Evolutionary conservation across 805 yeast species (phyloP).

Genomic region (Starmerella potacharoeniae): DNA sequence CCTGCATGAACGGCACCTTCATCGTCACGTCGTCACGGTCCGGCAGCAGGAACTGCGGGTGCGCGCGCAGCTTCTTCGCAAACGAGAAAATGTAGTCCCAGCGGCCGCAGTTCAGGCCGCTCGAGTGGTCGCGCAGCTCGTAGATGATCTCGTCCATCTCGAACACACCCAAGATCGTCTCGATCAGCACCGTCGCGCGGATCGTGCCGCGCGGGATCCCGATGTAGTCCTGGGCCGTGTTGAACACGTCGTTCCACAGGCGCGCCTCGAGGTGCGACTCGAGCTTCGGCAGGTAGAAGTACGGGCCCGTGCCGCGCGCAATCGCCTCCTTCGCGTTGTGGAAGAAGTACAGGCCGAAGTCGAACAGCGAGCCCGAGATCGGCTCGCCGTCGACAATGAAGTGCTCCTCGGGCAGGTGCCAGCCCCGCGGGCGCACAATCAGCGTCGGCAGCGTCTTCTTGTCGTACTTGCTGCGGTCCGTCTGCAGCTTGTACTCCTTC

Average conservation of each 20-base stretch:
- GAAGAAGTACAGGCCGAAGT: constrained; percentile 59
- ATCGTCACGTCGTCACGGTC: constrained; percentile 61
- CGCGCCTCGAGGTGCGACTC: constrained; percentile 67
- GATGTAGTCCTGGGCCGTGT: constrained; percentile 51
- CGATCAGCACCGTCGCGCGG: constrained; percentile 60
- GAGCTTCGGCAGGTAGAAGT: constrained; percentile 66
- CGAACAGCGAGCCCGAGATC: constrained; percentile 53
- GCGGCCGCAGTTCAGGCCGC: constrained; percentile 66
- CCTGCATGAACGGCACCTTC: constrained; percentile 58
- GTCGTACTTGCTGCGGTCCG: constrained; percentile 31
- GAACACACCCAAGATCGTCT: constrained; percentile 61
- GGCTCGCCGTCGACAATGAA: constrained; percentile 57
- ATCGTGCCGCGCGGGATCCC: constrained; percentile 57
- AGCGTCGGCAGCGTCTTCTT: constrained; percentile 41
- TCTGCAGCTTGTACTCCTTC: constrained; percentile 42
- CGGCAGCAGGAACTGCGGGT: constrained; percentile 51
- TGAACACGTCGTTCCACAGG: constrained; percentile 64
- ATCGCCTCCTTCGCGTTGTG: constrained; percentile 53
- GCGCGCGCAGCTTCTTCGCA: constrained; percentile 53
- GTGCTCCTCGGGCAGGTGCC: constrained; percentile 63
- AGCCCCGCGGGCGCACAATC: constrained; percentile 51
- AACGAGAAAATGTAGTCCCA: constrained; percentile 69
- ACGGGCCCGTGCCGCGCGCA: constrained; percentile 53
- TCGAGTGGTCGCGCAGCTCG: constrained; percentile 58
- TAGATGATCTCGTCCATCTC: constrained; percentile 71